Evolutionary conservation across 306 rosid species (phyloP).

Genomic region (Gynostemma pentaphyllum): DNA sequence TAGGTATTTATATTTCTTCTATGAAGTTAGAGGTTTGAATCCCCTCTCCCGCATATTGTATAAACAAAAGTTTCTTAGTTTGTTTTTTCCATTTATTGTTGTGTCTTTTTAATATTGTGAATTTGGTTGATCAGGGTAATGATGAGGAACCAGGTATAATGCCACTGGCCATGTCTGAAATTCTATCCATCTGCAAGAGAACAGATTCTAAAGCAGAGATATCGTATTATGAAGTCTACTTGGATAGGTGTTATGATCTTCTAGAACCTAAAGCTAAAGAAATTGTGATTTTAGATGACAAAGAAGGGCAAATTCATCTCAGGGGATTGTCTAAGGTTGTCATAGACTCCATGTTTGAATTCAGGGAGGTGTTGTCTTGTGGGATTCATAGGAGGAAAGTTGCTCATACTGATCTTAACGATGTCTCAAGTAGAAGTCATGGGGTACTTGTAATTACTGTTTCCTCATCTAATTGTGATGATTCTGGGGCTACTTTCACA

Average conservation of each 20-base stretch:
- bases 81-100: no score
- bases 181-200: slow-evolving; percentile 45
- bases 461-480: slow-evolving; percentile 33
- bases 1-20: no score
- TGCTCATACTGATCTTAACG: slow-evolving; percentile 80
- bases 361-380: slow-evolving; percentile 39
- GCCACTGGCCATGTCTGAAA: slow-evolving; percentile 53
- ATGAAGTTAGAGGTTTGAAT: no score
- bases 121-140: slow-evolving; percentile 46
- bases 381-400: slow-evolving; percentile 70
- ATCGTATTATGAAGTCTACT: slow-evolving; percentile 81
- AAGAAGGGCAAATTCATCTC: slow-evolving; percentile 79
- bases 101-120: no score
- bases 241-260: slow-evolving; percentile 88
- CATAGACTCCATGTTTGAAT: slow-evolving; percentile 49
- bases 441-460: slow-evolving; percentile 77
- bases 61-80: no score
- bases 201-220: slow-evolving; percentile 48
- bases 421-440: slow-evolving; percentile 93
- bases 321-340: slow-evolving; percentile 59
- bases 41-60: no score
- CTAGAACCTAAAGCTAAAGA: slow-evolving; percentile 66
- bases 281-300: slow-evolving; percentile 68
- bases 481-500: slow-evolving; percentile 18
- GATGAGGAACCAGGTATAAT: slow-evolving; percentile 72